A percentile compares a stretch with the other conserved stretches of the same genome.
Evolutionary conservation across 345 rosid species (phyloP).

Genomic region (Pugionium cornutum): DNA sequence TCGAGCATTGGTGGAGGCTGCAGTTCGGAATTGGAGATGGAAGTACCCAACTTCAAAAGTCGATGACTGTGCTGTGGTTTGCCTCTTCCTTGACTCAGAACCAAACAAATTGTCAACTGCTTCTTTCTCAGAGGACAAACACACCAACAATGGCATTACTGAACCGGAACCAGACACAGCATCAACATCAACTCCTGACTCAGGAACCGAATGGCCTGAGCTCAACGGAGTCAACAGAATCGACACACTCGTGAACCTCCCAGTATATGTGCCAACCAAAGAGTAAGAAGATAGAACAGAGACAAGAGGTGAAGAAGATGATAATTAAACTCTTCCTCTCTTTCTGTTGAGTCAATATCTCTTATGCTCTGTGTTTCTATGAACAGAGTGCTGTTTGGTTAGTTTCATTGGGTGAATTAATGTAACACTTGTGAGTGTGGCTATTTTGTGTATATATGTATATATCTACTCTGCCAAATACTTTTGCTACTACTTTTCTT

Average conservation of each 20-base stretch:
- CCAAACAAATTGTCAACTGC: conserved; percentile 50
- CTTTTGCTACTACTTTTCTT: conserved; percentile 11
- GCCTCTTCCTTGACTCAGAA: conserved; percentile 70
- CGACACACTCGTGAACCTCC: conserved; percentile 68
- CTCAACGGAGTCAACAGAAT: conserved; percentile 77
- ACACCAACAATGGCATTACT: conserved; percentile 9
- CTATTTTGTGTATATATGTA: background rate
- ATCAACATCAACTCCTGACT: conserved; percentile 37
- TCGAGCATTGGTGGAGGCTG: conserved; percentile 78
- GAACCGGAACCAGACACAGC: conserved; percentile 26
- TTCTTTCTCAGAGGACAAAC: conserved; percentile 38
- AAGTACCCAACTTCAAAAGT: conserved; percentile 92
- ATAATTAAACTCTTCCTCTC: conserved; percentile 2
- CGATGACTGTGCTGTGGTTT: conserved; percentile 96
- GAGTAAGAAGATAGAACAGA: conserved; percentile 38
- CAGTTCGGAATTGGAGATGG: conserved; percentile 83
- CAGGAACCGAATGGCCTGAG: conserved; percentile 64
- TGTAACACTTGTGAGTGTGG: conserved; percentile 3
- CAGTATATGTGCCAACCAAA: conserved; percentile 57
- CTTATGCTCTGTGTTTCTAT: conserved; percentile 17
- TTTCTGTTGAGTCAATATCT: conserved; percentile 3
- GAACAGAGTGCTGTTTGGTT: conserved; percentile 6
- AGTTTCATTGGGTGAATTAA: background rate
- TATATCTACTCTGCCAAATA: conserved; percentile 7
- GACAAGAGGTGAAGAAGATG: conserved; percentile 13